These are phyloP conservation scores for Eimeria necatrix DNA, from an alignment of 169 alveolate genomes.

Conservation along the genomic window DNA sequence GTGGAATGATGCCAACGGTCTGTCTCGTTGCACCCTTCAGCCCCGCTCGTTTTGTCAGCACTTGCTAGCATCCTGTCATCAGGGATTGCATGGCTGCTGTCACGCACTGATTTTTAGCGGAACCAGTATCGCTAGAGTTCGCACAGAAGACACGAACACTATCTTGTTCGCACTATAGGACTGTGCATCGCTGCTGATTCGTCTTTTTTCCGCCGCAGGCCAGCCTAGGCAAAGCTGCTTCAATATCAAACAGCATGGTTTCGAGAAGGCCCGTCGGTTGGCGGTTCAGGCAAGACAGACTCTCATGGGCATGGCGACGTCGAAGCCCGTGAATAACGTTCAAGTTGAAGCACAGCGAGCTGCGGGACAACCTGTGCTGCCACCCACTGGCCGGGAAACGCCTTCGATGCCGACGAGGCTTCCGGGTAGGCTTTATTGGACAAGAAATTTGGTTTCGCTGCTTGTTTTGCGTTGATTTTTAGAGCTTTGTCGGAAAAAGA, in stretches of 20 bases:
- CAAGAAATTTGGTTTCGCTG: neutral
- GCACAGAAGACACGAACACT: neutral
- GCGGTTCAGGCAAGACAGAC: slow-evolving; percentile 77
- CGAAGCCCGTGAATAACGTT: neutral
- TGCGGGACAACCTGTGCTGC: slow-evolving; percentile 61
- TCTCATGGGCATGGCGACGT: slow-evolving; percentile 69
- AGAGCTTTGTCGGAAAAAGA: neutral
- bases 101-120: neutral
- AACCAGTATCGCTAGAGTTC: neutral
- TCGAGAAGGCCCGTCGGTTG: slow-evolving; percentile 76
- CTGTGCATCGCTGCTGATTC: neutral
- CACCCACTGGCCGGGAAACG: slow-evolving; percentile 21
- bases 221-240: slow-evolving; percentile 79
- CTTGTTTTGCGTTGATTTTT: neutral
- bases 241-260: slow-evolving; percentile 75
- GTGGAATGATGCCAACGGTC: slow-evolving; percentile 79
- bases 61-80: neutral
- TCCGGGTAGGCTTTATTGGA: slow-evolving; percentile 18
- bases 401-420: slow-evolving; percentile 53
- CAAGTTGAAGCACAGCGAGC: slow-evolving; percentile 52
- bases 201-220: slow-evolving; percentile 33
- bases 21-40: neutral
- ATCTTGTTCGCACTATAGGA: neutral
- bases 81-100: neutral
- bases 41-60: neutral